Evolutionary conservation across 805 yeast species (phyloP).

Genomic region (Kodamaea hsintzibuensis): DNA sequence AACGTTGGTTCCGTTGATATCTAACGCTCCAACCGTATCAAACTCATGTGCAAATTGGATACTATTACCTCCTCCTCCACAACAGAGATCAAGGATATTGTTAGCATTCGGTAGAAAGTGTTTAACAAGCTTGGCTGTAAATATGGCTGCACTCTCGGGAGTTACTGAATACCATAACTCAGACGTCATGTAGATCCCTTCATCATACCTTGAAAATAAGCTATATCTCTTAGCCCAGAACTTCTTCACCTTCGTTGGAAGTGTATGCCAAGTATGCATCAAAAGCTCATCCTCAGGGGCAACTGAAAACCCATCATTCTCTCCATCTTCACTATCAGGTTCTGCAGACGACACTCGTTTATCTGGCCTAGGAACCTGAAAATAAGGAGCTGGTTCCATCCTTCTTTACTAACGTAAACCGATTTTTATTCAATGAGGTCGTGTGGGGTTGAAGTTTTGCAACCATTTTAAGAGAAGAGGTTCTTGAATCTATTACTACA

Average conservation of each 20-base stretch:
- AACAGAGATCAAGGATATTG: constrained; percentile 64
- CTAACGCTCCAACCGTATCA: constrained; percentile 60
- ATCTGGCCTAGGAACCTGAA: constrained; percentile 4
- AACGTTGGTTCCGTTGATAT: constrained; percentile 58
- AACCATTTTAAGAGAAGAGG: background rate
- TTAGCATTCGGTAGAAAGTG: constrained; percentile 51
- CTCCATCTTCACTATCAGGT: constrained; percentile 14
- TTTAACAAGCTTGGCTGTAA: constrained; percentile 53
- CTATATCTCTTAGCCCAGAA: constrained; percentile 64
- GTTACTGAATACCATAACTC: constrained; percentile 90
- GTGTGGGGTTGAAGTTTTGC: constrained; percentile 5
- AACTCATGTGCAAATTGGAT: constrained; percentile 70
- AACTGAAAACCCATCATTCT: background rate
- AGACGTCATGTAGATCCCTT: constrained; percentile 65
- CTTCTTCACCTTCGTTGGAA: constrained; percentile 45
- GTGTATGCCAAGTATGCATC: constrained; percentile 38
- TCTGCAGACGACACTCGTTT: background rate
- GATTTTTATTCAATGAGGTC: constrained; percentile 2
- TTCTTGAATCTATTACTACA: background rate
- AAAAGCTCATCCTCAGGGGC: constrained; percentile 19
- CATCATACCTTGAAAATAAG: constrained; percentile 63
- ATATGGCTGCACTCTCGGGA: constrained; percentile 70
- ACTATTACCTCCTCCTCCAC: constrained; percentile 88
- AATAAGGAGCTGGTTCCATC: constrained; percentile 10
- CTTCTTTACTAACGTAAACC: background rate